These are phyloP conservation scores for Cordia subcordata DNA, from an alignment of 257 asterid genomes.

Conservation along the genomic window DNA sequence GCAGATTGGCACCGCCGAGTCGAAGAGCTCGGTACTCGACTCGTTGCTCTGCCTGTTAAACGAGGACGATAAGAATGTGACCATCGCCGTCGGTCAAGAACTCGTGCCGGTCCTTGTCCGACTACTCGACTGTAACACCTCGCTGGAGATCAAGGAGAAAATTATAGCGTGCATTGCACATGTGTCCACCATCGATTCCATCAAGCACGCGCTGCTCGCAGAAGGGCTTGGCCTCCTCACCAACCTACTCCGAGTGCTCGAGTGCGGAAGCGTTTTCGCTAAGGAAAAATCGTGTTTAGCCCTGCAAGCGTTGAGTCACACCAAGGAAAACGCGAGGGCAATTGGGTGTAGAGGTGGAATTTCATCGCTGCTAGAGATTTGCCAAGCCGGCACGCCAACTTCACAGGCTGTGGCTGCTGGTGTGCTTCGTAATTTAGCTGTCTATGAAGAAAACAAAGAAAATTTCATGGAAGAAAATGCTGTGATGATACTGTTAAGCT, in stretches of 20 bases:
- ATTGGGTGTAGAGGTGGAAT: conserved; percentile 90
- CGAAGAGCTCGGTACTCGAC: conserved; percentile 68
- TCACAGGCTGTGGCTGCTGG: conserved; percentile 88
- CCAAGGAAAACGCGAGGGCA: conserved; percentile 88
- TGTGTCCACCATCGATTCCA: conserved; percentile 63
- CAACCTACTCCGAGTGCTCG: conserved; percentile 69
- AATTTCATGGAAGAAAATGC: conserved; percentile 67
- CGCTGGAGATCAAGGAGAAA: conserved; percentile 72
- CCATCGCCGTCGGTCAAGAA: conserved; percentile 81
- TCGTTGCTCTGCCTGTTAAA: conserved; percentile 56
- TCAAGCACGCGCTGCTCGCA: conserved; percentile 49
- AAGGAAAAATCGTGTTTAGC: conserved; percentile 75
- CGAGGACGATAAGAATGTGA: conserved; percentile 72
- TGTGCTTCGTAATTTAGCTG: conserved; percentile 51
- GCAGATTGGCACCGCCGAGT: conserved; percentile 85
- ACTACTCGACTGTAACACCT: conserved; percentile 56
- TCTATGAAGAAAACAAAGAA: conserved; percentile 53
- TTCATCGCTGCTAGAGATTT: conserved; percentile 66
- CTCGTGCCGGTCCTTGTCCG: conserved; percentile 70
- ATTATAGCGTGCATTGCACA: conserved; percentile 59
- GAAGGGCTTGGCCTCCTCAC: conserved; percentile 66
- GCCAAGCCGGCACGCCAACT: conserved; percentile 70
- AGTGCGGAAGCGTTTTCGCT: conserved; percentile 80
- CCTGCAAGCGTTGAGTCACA: conserved; percentile 51
- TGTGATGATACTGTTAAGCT: conserved; percentile 31